Base-by-base conservation (phyloP, 1,284 basidiomycete genomes). In the Coriolopsis trogii region DNA sequence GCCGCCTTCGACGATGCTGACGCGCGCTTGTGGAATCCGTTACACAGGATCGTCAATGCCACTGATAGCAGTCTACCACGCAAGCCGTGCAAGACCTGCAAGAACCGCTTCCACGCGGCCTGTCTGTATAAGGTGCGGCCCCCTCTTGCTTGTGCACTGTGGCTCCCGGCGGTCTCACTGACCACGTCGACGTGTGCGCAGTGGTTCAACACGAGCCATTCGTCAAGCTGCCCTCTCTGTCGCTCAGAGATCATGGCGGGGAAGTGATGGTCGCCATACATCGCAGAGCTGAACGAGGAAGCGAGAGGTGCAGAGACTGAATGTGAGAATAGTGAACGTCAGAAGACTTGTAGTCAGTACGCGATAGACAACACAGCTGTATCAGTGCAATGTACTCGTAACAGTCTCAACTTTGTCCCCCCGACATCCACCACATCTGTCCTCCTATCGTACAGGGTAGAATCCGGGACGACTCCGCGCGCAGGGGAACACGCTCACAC, bases 31-130 rank as follows among this genome's bases (percentile, higher is more conserved):
- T n/a, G n/a, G 9, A 4, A 20, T 10, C 10, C 4, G 2, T n/a
- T 15, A n/a, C 7, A 9, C 70, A 96, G 93, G 10, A 94, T 98
- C 65, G 96, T 99, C 66, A 92, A 89, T 56, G 86, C 95, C 24
- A 90, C 87, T 67, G 97, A 99, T 66, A 85, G 91, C 6, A 89
- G 82, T 50, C 75, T 99, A 29, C 96, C 97, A 0, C 87, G 85
- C 58, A 97, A 96, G 66, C 89, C 93, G 0, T 99, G 97, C 75
- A 87, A 85, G 69, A 98, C 91, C 2, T 98, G 95, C 75, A 94
- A 92, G 72, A 98, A 98, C 72, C 80, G 87, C 41, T 99, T 98
- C 82, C 97, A 99, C 69, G 87, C 93, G 0, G 85, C 82, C 26
- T 98, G 95, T 73, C 71, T 97, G 55, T 97, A 89, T 77, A 96